phyloP scores from a whole-genome alignment of 139 green algal genomes.

The Microglena sp. region DNA sequence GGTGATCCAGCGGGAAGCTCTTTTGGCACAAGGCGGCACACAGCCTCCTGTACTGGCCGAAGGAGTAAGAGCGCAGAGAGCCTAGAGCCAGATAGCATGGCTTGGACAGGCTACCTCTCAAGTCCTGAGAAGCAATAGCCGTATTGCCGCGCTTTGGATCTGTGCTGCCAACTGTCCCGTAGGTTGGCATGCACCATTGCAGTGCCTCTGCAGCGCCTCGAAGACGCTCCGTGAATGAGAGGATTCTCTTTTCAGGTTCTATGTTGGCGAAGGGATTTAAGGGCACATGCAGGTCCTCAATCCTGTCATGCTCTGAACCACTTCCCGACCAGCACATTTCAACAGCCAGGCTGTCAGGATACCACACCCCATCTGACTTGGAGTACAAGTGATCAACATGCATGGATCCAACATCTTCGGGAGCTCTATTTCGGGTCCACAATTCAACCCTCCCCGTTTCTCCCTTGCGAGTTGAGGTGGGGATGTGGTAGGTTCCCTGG shows the following conservation, averaged over 20 bases:
- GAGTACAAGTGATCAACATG: constrained; percentile 21
- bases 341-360: constrained; percentile 23
- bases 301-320: constrained; percentile 10
- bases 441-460: constrained; percentile 8
- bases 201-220: neutral
- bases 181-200: constrained; percentile 1
- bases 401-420: constrained; percentile 2
- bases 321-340: constrained; percentile 31
- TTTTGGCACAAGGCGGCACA: neutral
- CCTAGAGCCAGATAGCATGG: neutral
- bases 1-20: neutral
- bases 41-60: constrained; percentile 2
- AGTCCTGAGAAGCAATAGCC: constrained; percentile 1
- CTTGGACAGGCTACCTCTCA: neutral
- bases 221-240: constrained; percentile 21
- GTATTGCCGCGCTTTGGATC: constrained; percentile 2
- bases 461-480: neutral
- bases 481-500: neutral
- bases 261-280: constrained; percentile 31
- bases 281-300: neutral
- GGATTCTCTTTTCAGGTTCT: neutral
- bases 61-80: constrained; percentile 1
- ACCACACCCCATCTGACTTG: constrained; percentile 26
- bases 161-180: neutral
- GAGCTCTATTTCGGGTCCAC: neutral